Evolutionary conservation across 192 early-diverging fungal genomes (phyloP), one percentile per base, ranked within the genome.

Genomic region (Umbelopsis ramanniana): DNA sequence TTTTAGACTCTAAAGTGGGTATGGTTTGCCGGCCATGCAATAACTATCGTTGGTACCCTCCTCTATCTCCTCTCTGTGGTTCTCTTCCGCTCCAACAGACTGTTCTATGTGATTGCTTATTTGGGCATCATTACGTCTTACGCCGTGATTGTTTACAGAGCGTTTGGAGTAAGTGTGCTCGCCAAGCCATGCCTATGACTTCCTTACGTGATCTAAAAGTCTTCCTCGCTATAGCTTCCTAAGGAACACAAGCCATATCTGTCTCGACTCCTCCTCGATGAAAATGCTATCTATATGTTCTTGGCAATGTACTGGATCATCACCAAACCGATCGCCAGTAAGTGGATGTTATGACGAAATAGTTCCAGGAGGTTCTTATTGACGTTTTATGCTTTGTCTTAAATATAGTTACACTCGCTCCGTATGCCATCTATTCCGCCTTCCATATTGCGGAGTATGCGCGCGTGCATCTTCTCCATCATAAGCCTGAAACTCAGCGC

Each of bases 21-120:
- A 12, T 79, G 77, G 77, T 79, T 79, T 68, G 53, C 21, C 37
- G 73, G 77, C 22, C 77, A 79, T 57, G 48, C 60, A 14, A 21
- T 38, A 0, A 35, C 53, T 17, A 22, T 68, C 10, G 33, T 63
- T 1, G 68, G 33, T 21, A 50, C 69, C 6, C 12, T 43, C 29
- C 14, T 79, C 9, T 79, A 74, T 15, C 66, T 70, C 14, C 46
- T 79, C 19, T 72, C 73, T n/a, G n/a, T 46, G n/a, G 7, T 68
- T 14, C 22, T 79, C 33, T 71, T 79, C 15, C 63, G 57, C 35
- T 68, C 72, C 37, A 50, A 66, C 22, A 46, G 57, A 1, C 45
- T 79, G 21, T 52, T 74, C 19, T 79, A 79, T 43, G 46, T 73
- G 21, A 6, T 71, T 66, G 52, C 72, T 45, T 71, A 71, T 55